These are phyloP conservation scores for Penicillium sp. DNA, from an alignment of 2,329 filamentous ascomycete genomes.

Conservation along the genomic window DNA sequence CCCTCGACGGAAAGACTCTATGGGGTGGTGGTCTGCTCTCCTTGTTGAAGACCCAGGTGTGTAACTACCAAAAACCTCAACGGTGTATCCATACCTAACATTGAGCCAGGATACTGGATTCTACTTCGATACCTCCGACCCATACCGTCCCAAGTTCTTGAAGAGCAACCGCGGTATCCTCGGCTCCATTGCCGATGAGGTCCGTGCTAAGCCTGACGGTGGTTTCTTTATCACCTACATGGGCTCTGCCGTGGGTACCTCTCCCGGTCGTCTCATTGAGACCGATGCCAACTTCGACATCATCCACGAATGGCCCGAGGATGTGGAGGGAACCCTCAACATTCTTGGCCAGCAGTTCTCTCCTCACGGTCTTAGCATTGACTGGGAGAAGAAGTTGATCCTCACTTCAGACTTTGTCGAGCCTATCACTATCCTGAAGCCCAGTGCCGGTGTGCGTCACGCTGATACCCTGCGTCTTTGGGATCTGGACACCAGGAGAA, in stretches of 20 bases:
- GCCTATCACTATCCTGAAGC: conserved; percentile 63
- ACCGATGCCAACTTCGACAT: conserved; percentile 62
- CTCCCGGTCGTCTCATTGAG: conserved; percentile 62
- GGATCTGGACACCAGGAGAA: conserved; percentile 56
- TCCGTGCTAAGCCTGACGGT: conserved; percentile 63
- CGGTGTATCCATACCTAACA: background rate
- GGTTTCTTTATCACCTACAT: conserved; percentile 66
- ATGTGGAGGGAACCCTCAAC: conserved; percentile 56
- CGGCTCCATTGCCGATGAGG: conserved; percentile 63
- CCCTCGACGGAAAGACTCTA: conserved; percentile 59
- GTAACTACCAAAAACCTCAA: background rate
- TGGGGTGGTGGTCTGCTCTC: conserved; percentile 61
- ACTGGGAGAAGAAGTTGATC: conserved; percentile 60
- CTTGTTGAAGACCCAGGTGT: conserved; percentile 56
- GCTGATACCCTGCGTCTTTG: conserved; percentile 63
- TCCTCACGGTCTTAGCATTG: conserved; percentile 62
- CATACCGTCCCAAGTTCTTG: conserved; percentile 60
- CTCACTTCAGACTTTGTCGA: conserved; percentile 66
- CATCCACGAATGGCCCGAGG: conserved; percentile 64
- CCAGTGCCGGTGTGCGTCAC: conserved; percentile 54
- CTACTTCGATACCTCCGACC: conserved; percentile 63
- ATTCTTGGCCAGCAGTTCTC: conserved; percentile 62
- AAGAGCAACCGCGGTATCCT: conserved; percentile 64
- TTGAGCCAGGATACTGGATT: conserved; percentile 58
- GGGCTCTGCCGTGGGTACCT: conserved; percentile 61